Base-by-base conservation (phyloP, 2,329 filamentous ascomycete species). In the Coleophoma crateriformis region DNA sequence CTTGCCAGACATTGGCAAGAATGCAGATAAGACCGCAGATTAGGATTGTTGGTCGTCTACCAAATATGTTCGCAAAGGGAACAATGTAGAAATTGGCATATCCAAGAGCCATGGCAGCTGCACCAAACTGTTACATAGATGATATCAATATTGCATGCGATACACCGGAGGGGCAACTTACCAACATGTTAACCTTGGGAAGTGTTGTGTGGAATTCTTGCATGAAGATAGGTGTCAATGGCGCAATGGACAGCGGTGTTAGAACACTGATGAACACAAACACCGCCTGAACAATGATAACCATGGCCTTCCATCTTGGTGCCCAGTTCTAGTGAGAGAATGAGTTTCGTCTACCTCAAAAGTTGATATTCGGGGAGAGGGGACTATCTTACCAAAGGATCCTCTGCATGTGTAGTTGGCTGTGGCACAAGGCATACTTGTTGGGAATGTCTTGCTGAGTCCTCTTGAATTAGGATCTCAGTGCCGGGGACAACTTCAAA, bases 181-280 rank as follows among this genome's bases (percentile, higher is more conserved):
- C 65, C 11, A 69, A 57, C 55, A 67, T 59, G 50, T 65, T 66
- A 41, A 67, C 62, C 50, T 67, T 56, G 2, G 64, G 57, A 8
- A 68, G 51, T 7, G 60, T 58, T 50, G 62, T 66, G 49, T 62
- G 39, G 52, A 66, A 69, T 54, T 67, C 61, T 42, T 54, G 51
- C 47, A 65, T 62, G 55, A 68, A 67, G 41, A 68, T 61, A 39
- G 61, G 54, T 7, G 66, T 65, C 51, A 69, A 52, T 12, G 67
- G 66, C 43, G 67, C 57, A 47, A 68, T 66, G 42, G 65, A 62
- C 33, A 68, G 59, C 10, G 65, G 62, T 35, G 65, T 66, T 51
- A 68, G 50, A 54, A 68, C 64, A 55, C 58, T 62, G 51, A 65
- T 59, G 54, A 67, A 67, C 35, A 66, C 62, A 52, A 67, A 66